phyloP scores from a whole-genome alignment of 2,329 filamentous ascomycete species.

The Huntiella savannae region DNA sequence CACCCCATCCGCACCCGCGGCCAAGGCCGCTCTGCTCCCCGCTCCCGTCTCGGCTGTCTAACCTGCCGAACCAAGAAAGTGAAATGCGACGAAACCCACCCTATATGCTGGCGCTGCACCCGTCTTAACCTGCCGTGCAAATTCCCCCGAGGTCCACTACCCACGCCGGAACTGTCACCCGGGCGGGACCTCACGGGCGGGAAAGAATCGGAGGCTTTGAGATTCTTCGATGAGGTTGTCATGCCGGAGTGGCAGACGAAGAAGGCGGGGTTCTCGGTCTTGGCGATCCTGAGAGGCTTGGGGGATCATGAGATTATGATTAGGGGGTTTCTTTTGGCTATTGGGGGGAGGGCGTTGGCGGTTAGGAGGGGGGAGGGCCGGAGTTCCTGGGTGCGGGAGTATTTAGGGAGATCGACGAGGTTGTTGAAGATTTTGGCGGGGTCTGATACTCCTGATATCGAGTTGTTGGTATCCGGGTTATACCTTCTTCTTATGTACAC shows the following conservation, averaged over 20 bases:
- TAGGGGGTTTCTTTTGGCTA: neutral
- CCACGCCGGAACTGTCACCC: neutral
- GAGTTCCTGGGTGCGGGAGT: neutral
- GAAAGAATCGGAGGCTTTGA: neutral
- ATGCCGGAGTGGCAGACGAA: constrained; percentile 2
- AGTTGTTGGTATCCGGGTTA: neutral
- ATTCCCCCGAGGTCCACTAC: neutral
- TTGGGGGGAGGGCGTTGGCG: neutral
- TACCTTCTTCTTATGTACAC: constrained; percentile 2
- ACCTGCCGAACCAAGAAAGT: constrained; percentile 2
- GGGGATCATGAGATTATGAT: neutral
- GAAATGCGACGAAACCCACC: constrained; percentile 1
- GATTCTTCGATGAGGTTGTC: neutral
- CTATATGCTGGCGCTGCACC: constrained; percentile 1
- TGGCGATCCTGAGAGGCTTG: neutral
- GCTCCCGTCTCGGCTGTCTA: constrained; percentile 1
- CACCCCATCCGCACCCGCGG: neutral
- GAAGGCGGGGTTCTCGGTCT: neutral
- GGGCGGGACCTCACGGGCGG: neutral
- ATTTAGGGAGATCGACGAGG: too few species aligned
- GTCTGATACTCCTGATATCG: neutral
- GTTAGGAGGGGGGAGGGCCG: neutral
- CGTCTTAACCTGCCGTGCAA: neutral
- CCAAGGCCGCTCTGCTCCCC: neutral
- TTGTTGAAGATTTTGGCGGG: too few species aligned